Conservation (phyloP, 2,329 filamentous ascomycete species). For the Furcasterigmium sp. region DNA sequence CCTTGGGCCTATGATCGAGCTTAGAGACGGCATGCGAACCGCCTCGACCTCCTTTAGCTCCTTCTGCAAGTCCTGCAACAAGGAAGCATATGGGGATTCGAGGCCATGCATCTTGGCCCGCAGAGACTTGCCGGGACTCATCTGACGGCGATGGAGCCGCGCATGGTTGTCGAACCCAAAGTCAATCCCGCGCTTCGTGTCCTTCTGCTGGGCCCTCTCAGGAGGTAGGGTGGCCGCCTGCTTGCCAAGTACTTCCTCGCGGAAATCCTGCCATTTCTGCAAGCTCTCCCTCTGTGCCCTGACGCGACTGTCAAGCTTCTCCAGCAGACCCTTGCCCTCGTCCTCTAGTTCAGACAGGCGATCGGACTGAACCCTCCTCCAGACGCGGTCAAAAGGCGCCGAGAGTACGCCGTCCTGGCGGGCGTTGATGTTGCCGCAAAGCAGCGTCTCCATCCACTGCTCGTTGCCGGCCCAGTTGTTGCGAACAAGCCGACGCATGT, state of each 20-base stretch:
- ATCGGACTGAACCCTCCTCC: constrained; percentile 60
- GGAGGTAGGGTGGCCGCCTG: constrained; percentile 14
- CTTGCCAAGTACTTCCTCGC: constrained; percentile 39
- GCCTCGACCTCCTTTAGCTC: constrained; percentile 29
- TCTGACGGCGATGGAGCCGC: constrained; percentile 34
- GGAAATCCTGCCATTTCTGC: constrained; percentile 68
- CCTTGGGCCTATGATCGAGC: constrained; percentile 11
- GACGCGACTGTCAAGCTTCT: constrained; percentile 67
- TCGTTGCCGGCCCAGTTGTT: constrained; percentile 77
- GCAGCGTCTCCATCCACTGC: constrained; percentile 65
- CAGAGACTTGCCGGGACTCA: constrained; percentile 21
- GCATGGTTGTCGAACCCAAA: constrained; percentile 51
- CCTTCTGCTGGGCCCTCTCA: constrained; percentile 13
- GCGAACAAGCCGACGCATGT: constrained; percentile 56
- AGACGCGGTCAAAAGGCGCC: constrained; percentile 64
- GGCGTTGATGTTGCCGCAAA: constrained; percentile 58
- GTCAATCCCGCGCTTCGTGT: constrained; percentile 36
- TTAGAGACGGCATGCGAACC: constrained; percentile 14
- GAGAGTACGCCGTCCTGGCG: constrained; percentile 59
- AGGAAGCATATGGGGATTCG: constrained; percentile 34
- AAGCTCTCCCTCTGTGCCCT: constrained; percentile 62
- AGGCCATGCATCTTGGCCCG: constrained; percentile 15
- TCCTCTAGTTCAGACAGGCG: constrained; percentile 52
- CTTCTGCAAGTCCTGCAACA: constrained; percentile 35
- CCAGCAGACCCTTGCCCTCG: constrained; percentile 49